Percentiles rank a stretch among this genome's conserved stretches.
Evolutionary conservation across 2,329 filamentous ascomycete species (phyloP).

Genomic region (Cercospora sp.): DNA sequence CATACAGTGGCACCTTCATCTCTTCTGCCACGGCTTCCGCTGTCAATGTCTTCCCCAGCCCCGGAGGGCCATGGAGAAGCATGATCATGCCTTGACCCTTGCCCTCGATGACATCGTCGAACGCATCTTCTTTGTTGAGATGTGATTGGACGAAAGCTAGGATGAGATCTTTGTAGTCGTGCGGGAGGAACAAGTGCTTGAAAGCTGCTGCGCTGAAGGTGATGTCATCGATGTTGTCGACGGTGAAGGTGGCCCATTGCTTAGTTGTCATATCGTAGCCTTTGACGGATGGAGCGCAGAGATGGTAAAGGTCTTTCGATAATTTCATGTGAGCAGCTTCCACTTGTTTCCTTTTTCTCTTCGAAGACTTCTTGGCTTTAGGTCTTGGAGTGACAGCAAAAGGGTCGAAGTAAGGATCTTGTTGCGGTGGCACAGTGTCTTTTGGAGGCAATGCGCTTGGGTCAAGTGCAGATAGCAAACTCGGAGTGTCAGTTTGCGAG

Average conservation of each 20-base stretch:
- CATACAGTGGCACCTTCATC: constrained; percentile 45
- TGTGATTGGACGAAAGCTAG: constrained; percentile 21
- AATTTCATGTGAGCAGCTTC: constrained; percentile 15
- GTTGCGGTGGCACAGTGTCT: neutral
- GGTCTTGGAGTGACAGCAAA: neutral
- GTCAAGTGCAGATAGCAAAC: neutral
- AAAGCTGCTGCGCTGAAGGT: constrained; percentile 50
- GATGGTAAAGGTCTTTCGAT: constrained; percentile 38
- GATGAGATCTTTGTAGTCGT: constrained; percentile 23
- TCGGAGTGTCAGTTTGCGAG: neutral
- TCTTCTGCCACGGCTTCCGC: constrained; percentile 36
- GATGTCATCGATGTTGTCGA: constrained; percentile 46
- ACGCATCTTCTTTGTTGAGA: constrained; percentile 35
- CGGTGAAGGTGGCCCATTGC: constrained; percentile 44
- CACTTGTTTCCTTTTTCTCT: neutral
- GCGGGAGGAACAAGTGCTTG: constrained; percentile 50
- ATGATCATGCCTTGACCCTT: constrained; percentile 45
- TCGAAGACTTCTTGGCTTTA: neutral
- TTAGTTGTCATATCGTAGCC: constrained; percentile 47
- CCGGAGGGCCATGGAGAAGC: constrained; percentile 40
- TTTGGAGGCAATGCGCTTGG: neutral
- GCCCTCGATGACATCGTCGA: constrained; percentile 54
- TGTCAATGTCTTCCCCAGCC: constrained; percentile 40
- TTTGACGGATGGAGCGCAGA: constrained; percentile 36
- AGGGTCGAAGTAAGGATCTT: neutral